Evolutionary conservation across 179 eudicot species (phyloP).

Genomic region (Patellifolia procumbens): DNA sequence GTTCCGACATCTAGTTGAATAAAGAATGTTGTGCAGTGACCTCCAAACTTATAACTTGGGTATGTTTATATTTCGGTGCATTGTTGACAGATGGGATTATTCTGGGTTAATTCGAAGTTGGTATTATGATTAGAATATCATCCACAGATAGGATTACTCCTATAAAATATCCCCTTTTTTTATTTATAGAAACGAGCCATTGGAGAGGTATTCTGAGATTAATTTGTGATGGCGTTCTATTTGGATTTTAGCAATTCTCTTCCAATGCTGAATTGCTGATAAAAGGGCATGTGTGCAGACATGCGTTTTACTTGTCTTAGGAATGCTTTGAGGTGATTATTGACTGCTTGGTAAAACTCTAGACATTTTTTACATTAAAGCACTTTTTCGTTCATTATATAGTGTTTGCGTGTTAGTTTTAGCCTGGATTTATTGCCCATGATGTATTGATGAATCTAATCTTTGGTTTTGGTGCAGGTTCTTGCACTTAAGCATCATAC

Average conservation of each 20-base stretch:
- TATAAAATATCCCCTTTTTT: too few relatives aligned
- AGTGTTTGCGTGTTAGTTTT: slow-evolving; percentile 2
- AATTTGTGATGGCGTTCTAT: not conserved
- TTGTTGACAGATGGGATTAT: too few relatives aligned
- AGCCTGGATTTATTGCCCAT: not conserved
- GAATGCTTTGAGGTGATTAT: not conserved
- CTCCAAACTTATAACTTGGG: too few relatives aligned
- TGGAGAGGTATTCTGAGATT: not conserved
- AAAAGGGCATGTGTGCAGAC: not conserved
- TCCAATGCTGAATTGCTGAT: not conserved
- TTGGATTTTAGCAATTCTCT: not conserved
- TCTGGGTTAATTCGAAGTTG: too few relatives aligned
- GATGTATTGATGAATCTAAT: not conserved
- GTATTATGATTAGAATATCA: too few relatives aligned
- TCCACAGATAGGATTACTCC: too few relatives aligned
- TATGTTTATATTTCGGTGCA: too few relatives aligned
- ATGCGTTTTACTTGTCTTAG: not conserved
- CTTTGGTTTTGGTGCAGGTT: slow-evolving; percentile 47
- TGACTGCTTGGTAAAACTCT: not conserved
- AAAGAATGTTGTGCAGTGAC: too few relatives aligned
- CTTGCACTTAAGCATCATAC: slow-evolving; percentile 96
- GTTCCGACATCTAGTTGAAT: too few relatives aligned
- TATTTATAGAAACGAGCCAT: slow-evolving; percentile 7
- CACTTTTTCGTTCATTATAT: not conserved
- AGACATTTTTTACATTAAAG: not conserved